These are phyloP conservation scores for Scheffersomyces coipomensis DNA, from an alignment of 805 yeast genomes.

Conservation along the genomic window DNA sequence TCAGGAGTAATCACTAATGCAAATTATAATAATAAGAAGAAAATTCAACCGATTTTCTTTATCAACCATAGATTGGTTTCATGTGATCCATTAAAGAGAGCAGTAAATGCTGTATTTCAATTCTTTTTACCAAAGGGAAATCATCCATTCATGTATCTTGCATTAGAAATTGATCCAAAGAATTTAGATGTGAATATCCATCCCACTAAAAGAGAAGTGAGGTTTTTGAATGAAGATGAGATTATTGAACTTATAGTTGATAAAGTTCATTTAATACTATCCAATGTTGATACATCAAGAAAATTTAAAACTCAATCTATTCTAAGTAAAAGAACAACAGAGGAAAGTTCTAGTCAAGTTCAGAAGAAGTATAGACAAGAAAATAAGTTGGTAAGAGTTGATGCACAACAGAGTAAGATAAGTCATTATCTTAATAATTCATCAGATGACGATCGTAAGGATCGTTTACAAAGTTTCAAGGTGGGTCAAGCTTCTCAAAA, in stretches of 20 bases:
- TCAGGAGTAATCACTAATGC: slow-evolving; percentile 68
- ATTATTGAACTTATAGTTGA: slow-evolving; percentile 62
- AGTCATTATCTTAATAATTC: slow-evolving; percentile 11
- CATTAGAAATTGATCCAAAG: slow-evolving; percentile 62
- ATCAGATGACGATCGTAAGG: slow-evolving; percentile 7
- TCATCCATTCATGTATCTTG: slow-evolving; percentile 73
- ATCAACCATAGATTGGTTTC: slow-evolving; percentile 81
- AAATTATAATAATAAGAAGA: slow-evolving; percentile 67
- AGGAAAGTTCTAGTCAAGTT: slow-evolving; percentile 8
- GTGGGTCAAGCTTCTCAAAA: too few relatives aligned
- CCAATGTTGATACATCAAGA: slow-evolving; percentile 64
- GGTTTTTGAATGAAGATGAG: slow-evolving; percentile 84
- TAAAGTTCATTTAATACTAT: slow-evolving; percentile 48
- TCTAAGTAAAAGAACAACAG: slow-evolving; percentile 13
- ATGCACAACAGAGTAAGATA: slow-evolving; percentile 52
- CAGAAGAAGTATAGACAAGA: slow-evolving; percentile 49
- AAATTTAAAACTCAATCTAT: slow-evolving; percentile 65
- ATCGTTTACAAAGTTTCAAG: too few relatives aligned
- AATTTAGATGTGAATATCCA: slow-evolving; percentile 92
- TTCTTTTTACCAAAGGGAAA: slow-evolving; percentile 73
- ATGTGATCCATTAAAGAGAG: slow-evolving; percentile 76
- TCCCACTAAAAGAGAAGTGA: slow-evolving; percentile 91
- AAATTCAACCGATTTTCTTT: slow-evolving; percentile 70
- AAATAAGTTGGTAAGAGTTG: slow-evolving; percentile 69
- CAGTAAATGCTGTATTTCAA: slow-evolving; percentile 60